Percentiles rank a stretch among this genome's conserved stretches.
phyloP scores from a whole-genome alignment of 2,329 filamentous ascomycete genomes.

The Harringtonia lauricola region DNA sequence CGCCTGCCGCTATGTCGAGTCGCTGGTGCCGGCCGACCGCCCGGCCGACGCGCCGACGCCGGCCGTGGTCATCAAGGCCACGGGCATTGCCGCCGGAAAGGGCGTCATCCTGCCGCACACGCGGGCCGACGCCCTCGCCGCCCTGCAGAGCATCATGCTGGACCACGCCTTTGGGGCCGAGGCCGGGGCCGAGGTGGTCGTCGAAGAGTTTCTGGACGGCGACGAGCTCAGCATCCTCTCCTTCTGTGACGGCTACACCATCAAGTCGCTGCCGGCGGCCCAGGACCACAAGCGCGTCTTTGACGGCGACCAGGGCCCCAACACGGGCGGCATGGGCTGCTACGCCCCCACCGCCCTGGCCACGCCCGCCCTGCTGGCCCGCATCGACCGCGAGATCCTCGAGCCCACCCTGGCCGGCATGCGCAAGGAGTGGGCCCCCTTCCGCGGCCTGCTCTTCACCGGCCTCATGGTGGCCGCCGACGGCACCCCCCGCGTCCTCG shows the following conservation, averaged over 20 bases:
- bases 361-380: slow-evolving; percentile 61
- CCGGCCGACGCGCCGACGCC: slow-evolving; percentile 45
- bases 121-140: slow-evolving; percentile 72
- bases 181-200: slow-evolving; percentile 84
- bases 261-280: slow-evolving; percentile 74
- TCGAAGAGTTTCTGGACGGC: slow-evolving; percentile 86
- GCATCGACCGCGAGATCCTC: slow-evolving; percentile 73
- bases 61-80: slow-evolving; percentile 81
- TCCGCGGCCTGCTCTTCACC: slow-evolving; percentile 70
- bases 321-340: slow-evolving; percentile 96
- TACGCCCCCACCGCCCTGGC: slow-evolving; percentile 84
- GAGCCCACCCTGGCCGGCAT: slow-evolving; percentile 84
- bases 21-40: slow-evolving; percentile 7
- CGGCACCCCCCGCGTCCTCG: slow-evolving; percentile 65
- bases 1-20: slow-evolving; percentile 59
- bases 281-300: slow-evolving; percentile 96
- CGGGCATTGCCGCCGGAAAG: slow-evolving; percentile 85
- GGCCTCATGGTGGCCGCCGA: slow-evolving; percentile 84
- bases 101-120: slow-evolving; percentile 81
- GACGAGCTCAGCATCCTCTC: slow-evolving; percentile 87
- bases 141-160: slow-evolving; percentile 83
- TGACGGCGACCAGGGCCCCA: slow-evolving; percentile 81
- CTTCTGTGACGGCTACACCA: slow-evolving; percentile 81
- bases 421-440: slow-evolving; percentile 65
- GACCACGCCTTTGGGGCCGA: slow-evolving; percentile 67